Evolutionary conservation across 176 grass and related monocot species (phyloP).

Genomic region (Oryza brachyantha): DNA sequence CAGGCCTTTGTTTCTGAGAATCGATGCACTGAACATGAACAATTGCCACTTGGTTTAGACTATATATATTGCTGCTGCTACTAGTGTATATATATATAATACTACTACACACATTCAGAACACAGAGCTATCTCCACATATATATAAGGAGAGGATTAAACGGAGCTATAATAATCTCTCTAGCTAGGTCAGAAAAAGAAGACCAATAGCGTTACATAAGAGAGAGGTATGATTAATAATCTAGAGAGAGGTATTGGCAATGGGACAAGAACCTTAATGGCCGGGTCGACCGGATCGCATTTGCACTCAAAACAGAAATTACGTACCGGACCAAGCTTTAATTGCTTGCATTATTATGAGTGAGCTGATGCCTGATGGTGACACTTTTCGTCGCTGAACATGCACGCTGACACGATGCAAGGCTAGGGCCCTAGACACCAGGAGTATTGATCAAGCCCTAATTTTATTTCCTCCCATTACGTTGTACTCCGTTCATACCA

Average conservation of each 20-base stretch:
- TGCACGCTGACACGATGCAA: neutral
- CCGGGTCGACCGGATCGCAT: constrained; percentile 23
- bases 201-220: neutral
- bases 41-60: neutral
- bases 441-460: neutral
- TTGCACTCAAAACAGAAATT: neutral
- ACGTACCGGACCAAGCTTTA: neutral
- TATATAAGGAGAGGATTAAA: no score
- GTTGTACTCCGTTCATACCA: no score
- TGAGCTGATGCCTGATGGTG: neutral
- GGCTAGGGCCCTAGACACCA: neutral
- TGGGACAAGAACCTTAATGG: constrained; percentile 26
- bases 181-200: constrained; percentile 15
- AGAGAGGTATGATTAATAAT: neutral
- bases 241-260: neutral
- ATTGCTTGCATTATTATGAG: neutral
- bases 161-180: no score
- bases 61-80: neutral
- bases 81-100: neutral
- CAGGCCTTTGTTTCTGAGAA: neutral
- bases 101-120: neutral
- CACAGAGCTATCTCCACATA: neutral
- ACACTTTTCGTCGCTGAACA: neutral
- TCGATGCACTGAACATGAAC: neutral
- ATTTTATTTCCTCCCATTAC: neutral